Base-by-base conservation (phyloP, 176 grass and related monocot species). In the Musa acuminata region DNA sequence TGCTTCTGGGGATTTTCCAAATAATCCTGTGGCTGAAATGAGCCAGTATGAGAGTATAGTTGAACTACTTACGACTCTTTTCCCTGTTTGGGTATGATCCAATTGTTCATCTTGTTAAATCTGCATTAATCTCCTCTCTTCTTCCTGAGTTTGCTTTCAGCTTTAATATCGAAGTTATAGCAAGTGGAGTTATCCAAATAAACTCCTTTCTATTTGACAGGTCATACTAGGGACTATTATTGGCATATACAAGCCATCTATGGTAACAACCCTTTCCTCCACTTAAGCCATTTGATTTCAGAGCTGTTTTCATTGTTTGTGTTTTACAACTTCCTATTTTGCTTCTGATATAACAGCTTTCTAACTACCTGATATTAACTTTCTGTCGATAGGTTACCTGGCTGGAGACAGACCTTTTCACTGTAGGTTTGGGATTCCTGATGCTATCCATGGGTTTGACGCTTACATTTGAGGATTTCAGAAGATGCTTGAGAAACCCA, bases 391-490 rank as follows among this genome's bases (percentile, higher is more conserved):
- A 94, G 95, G 95, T 99, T 78, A 99, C 95, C 63, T 99, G 95
- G 90, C 78, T 99, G 82, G 90, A 94, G 71, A 99, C 95, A 0
- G 90, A 99, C 79, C 90, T 99, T 78, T 99, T 99, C 79, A 99
- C 90, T 48, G 14, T 91, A 1, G 88, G 88, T 25, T 85, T 99
- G 75, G 90, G 95, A 73, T 99, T 99, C 21, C 86, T 99, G 55
- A 99, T 94, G 95, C 82, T 94, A 22, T 99, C 95, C 2, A 94
- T 99, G 95, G 95, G 95, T 73, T 75, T 99, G 54, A 99, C 95
- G 52, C 83, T 99, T 71, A 91, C 88, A 72, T 94, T 99, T 49
- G 90, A 99, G 49, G 95, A 99, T 91, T 99, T 99, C 83, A 94
- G 70, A 78, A 93, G 84, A 91, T 99, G 90, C 62, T 54, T 99